Evolutionary conservation across 371 early-diverging fungal species (phyloP), one percentile per base, ranked within the genome.

Genomic region (Mortierella sp.): DNA sequence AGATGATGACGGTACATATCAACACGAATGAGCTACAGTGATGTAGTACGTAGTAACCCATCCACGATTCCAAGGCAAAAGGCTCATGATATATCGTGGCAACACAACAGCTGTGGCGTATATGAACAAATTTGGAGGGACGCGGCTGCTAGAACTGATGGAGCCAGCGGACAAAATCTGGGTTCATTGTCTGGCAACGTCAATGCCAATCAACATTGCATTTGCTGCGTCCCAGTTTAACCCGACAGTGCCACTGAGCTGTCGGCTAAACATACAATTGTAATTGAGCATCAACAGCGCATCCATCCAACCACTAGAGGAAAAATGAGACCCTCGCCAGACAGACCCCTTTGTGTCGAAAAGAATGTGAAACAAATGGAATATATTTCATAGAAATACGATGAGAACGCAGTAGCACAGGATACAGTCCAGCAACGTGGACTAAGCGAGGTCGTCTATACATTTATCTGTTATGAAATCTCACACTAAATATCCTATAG

Each of bases 401-500:
- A 57, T 29, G 28, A 57, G 28, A 28, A 16, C 25, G 57, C 37
- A 30, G 57, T 30, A 1, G 57, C 57, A 26, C 30, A 26, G n/a
- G n/a, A 57, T 19, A n/a, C 57, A 26, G 18, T 57, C n/a, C 57
- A 30, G 18, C 57, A 37, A 37, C 37, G 9, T 37, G 37, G 37
- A 37, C 3, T 37, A 9, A 9, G 3, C 37, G 37, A 37, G 37
- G 37, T 37, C 37, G 37, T 9, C 37, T 37, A 5, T 37, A 37
- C 50, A 29, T 64, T 14, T 64, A 56, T 16, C 64, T 56, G 1
- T 45, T 56, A 25, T 62, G 64, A 56, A 64, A 53, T 45, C 7
- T 64, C 19, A 43, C 55, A 2, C 26, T 23, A 14, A n/a, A 37
- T 45, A 57, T 64, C 12, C 28, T 64, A 7, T 43, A 51, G 30